These are phyloP conservation scores for Harringtonia aguacate DNA, from an alignment of 2,329 filamentous ascomycete species.

Conservation along the genomic window DNA sequence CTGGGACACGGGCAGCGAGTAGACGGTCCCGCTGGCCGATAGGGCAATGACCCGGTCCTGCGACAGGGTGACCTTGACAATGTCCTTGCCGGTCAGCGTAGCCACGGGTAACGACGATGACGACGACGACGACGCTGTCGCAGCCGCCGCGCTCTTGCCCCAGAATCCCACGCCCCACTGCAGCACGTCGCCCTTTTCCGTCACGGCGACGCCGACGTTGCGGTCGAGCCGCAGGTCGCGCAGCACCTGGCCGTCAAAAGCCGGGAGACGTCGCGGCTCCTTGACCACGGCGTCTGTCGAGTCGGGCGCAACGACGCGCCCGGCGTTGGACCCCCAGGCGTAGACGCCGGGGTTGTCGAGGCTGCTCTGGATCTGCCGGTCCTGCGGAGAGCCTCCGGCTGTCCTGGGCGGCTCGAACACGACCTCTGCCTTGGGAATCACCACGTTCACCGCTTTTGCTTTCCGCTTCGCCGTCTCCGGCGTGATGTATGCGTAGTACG, in stretches of 20 bases:
- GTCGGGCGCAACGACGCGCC: constrained; percentile 75
- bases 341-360: constrained; percentile 80
- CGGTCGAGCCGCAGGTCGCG: constrained; percentile 79
- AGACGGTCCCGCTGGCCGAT: constrained; percentile 64
- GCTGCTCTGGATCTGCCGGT: constrained; percentile 77
- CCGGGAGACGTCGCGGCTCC: constrained; percentile 63
- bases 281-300: constrained; percentile 71
- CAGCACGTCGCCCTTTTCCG: constrained; percentile 76
- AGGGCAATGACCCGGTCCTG: constrained; percentile 75
- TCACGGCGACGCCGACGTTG: constrained; percentile 75
- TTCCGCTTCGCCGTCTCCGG: constrained; percentile 7
- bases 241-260: constrained; percentile 75
- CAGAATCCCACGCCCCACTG: constrained; percentile 78
- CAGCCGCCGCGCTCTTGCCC: constrained; percentile 18
- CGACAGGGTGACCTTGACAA: constrained; percentile 67
- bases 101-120: constrained; percentile 50
- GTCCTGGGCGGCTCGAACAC: constrained; percentile 52
- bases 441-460: constrained; percentile 1
- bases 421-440: constrained; percentile 34
- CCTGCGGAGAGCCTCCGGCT: constrained; percentile 71
- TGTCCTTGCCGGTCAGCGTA: constrained; percentile 73
- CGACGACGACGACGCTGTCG: constrained; percentile 45
- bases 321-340: constrained; percentile 82
- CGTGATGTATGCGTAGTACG: constrained; percentile 15
- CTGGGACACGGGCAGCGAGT: constrained; percentile 70